phyloP scores from a whole-genome alignment of 352 stramenopile genomes.

The Phytopythium montanum region DNA sequence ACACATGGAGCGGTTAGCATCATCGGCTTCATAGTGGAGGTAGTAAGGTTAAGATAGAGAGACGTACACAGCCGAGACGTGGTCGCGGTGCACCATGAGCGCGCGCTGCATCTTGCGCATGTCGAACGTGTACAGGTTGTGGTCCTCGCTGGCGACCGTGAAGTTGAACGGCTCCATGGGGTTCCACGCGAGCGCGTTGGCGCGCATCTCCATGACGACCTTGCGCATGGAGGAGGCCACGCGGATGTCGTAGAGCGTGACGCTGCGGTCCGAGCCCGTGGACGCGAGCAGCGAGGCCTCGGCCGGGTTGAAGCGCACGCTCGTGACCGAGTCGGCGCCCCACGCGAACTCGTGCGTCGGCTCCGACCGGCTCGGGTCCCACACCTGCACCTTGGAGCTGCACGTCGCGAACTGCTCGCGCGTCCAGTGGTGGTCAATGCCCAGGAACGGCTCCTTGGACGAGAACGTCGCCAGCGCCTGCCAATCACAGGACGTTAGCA shows the following conservation, averaged over 20 bases:
- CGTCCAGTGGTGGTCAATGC: conserved; percentile 97
- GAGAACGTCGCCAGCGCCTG: conserved; percentile 69
- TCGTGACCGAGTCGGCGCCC: conserved; percentile 96
- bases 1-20: background rate
- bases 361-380: conserved; percentile 91
- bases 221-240: conserved; percentile 94
- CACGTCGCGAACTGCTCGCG: conserved; percentile 92
- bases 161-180: conserved; percentile 99
- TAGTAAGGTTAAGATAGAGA: background rate
- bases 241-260: conserved; percentile 94
- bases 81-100: conserved; percentile 97
- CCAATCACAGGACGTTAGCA: background rate
- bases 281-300: conserved; percentile 95
- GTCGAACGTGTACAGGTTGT: conserved; percentile 99
- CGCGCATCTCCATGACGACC: conserved; percentile 95
- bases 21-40: background rate
- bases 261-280: conserved; percentile 91
- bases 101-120: conserved; percentile 96
- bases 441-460: conserved; percentile 86
- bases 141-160: conserved; percentile 98
- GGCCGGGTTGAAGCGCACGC: conserved; percentile 93
- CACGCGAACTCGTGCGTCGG: conserved; percentile 93
- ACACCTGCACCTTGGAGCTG: conserved; percentile 94
- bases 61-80: conserved; percentile 95
- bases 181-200: conserved; percentile 99